Evolutionary conservation across 2,329 filamentous ascomycete genomes (phyloP), one percentile per base, ranked within the genome.

Genomic region (Tympanopsis confertula): DNA sequence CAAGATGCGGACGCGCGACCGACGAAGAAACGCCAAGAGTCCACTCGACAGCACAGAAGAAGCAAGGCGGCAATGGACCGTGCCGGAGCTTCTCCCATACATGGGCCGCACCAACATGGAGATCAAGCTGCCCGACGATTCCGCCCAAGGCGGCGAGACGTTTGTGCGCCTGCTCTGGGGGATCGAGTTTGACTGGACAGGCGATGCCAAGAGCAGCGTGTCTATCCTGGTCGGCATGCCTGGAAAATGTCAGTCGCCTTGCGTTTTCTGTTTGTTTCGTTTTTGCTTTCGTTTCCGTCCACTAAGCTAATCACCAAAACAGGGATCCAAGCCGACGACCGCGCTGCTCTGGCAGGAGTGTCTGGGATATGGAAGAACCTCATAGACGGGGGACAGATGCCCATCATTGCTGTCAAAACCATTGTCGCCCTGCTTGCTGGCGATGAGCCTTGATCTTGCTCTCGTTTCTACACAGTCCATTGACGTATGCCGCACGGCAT

Each of bases 111-210:
- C 22, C 22, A 28, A 1, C 43, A 37, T n/a, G 40, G 46, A 5
- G 42, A 46, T 3, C 49, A 49, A 12, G 47, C 51, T 46, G 52
- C 14, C 19, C 52, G 13, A 38, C 45, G 3, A 46, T 47, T 38
- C 49, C 37, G 44, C 46, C 58, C 39, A 55, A 36, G 52, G 59
- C 1, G 50, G 53, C 1, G 42, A 58, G 7, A 60, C 68, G 2
- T 52, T 62, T 10, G 39, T 78, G 4, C 66, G 73, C 19, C 57
- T 85, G 1, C 62, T 67, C 40, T 86, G 81, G 81, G 61, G 56
- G 35, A 75, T 82, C 32, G 56, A 57, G 2, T 82, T 85, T 48
- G 80, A 85, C 53, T 85, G 79, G 80, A 79, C 78, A 0, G 81
- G 81, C 4, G 81, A 85, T 50, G 79, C 76, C 4, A 68, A 71